A percentile compares a stretch with the other conserved stretches of the same genome.
phyloP scores from a whole-genome alignment of 2,329 filamentous ascomycete genomes.

The Trichophyton verrucosum region DNA sequence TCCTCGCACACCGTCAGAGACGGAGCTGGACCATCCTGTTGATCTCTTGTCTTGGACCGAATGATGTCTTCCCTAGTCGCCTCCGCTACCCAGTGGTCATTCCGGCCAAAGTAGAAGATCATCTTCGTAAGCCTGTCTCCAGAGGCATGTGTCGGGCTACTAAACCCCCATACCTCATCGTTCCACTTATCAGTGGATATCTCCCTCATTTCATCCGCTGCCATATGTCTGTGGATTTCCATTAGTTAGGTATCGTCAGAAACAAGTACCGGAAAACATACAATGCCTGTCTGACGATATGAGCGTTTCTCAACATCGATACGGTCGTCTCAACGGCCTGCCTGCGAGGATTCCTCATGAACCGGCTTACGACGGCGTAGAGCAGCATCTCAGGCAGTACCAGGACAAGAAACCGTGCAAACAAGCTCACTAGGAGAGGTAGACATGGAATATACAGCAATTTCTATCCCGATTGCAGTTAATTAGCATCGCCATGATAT shows the following conservation, averaged over 20 bases:
- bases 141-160: conserved; percentile 8
- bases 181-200: conserved; percentile 47
- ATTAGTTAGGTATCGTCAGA: neutral
- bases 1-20: conserved; percentile 45
- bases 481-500: neutral
- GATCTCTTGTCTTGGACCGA: conserved; percentile 21
- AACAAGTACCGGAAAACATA: conserved; percentile 17
- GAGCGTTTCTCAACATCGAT: conserved; percentile 37
- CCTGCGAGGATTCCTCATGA: conserved; percentile 30
- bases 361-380: conserved; percentile 28
- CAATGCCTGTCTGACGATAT: conserved; percentile 44
- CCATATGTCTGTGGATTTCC: conserved; percentile 36
- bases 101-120: conserved; percentile 47
- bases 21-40: conserved; percentile 28
- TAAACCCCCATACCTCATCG: conserved; percentile 46
- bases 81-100: conserved; percentile 52
- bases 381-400: conserved; percentile 32
- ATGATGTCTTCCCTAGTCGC: conserved; percentile 46
- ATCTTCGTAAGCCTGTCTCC: conserved; percentile 33
- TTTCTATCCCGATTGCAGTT: conserved; percentile 13
- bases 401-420: conserved; percentile 33
- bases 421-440: conserved; percentile 24
- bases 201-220: conserved; percentile 44
- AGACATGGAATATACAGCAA: conserved; percentile 28
- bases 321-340: conserved; percentile 38